Evolutionary conservation across 73 alveolate species (phyloP).

Genomic region (Paramecium caudatum): DNA sequence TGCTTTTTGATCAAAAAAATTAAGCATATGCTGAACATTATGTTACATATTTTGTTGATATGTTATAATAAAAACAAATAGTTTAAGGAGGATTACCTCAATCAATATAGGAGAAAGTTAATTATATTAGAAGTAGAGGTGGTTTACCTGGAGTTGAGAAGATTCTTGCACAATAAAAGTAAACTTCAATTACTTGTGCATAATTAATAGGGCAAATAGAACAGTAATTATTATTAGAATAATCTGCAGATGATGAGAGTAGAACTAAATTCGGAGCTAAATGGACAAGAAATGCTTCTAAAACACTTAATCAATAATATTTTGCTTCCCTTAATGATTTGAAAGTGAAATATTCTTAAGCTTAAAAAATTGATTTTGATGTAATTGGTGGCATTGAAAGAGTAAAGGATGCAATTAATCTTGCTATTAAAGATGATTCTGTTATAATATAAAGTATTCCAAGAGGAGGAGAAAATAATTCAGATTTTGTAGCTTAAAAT

Average conservation of each 20-base stretch:
- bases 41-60: slow-evolving; percentile 16
- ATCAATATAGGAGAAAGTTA: neutral
- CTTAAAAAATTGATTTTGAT: slow-evolving; percentile 44
- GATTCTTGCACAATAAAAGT: neutral
- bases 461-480: neutral
- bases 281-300: slow-evolving; percentile 40
- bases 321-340: neutral
- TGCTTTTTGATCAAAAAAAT: slow-evolving; percentile 20
- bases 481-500: slow-evolving; percentile 47
- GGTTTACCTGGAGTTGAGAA: slow-evolving; percentile 12
- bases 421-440: neutral
- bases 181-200: neutral
- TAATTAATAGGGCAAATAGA: slow-evolving; percentile 43
- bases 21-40: slow-evolving; percentile 54
- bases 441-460: neutral
- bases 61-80: neutral
- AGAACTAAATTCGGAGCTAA: slow-evolving; percentile 34
- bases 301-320: neutral
- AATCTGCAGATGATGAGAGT: neutral
- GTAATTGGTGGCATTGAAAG: neutral
- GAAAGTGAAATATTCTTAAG: slow-evolving; percentile 3
- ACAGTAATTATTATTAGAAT: neutral
- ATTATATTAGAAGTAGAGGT: slow-evolving; percentile 9
- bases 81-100: slow-evolving; percentile 10
- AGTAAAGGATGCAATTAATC: neutral